These are phyloP conservation scores for Candida sakaeoensis DNA, from an alignment of 805 yeast genomes.

Conservation along the genomic window DNA sequence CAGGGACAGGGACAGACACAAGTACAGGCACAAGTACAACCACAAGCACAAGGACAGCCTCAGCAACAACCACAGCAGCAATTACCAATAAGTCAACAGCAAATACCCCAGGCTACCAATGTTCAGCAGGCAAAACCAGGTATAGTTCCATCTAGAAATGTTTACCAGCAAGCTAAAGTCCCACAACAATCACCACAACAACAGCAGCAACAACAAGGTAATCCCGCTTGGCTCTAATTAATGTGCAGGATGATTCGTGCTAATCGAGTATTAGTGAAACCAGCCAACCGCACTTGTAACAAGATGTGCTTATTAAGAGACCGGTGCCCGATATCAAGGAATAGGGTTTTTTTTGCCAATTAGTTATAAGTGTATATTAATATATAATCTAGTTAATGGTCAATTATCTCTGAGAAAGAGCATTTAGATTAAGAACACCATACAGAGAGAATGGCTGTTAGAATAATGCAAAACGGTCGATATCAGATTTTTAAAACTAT, in stretches of 20 bases:
- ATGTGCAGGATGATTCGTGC: background rate
- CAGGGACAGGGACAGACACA: constrained; percentile 11
- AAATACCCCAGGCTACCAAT: constrained; percentile 10
- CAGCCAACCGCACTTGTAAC: too few species aligned
- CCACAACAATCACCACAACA: constrained; percentile 9
- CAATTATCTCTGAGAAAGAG: too few species aligned
- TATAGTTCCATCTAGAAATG: background rate
- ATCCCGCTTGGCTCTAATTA: constrained; percentile 19
- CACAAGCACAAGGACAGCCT: constrained; percentile 10
- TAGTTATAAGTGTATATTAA: background rate
- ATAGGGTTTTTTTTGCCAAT: background rate
- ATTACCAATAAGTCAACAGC: constrained; percentile 8
- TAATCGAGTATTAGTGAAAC: too few species aligned
- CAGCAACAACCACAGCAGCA: constrained; percentile 12
- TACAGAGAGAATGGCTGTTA: too few species aligned
- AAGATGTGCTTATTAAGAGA: background rate
- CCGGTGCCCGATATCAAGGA: background rate
- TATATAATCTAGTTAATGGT: too few species aligned
- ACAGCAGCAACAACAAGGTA: constrained; percentile 14
- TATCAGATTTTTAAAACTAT: too few species aligned
- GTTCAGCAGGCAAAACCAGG: constrained; percentile 6
- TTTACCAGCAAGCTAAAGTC: background rate
- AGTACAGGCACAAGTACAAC: constrained; percentile 12
- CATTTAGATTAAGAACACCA: too few species aligned
- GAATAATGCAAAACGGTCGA: too few species aligned